Evolutionary conservation across 2,329 filamentous ascomycete genomes (phyloP), one percentile per base, ranked within the genome.

Genomic region (Sporothrix pseudoabietina): DNA sequence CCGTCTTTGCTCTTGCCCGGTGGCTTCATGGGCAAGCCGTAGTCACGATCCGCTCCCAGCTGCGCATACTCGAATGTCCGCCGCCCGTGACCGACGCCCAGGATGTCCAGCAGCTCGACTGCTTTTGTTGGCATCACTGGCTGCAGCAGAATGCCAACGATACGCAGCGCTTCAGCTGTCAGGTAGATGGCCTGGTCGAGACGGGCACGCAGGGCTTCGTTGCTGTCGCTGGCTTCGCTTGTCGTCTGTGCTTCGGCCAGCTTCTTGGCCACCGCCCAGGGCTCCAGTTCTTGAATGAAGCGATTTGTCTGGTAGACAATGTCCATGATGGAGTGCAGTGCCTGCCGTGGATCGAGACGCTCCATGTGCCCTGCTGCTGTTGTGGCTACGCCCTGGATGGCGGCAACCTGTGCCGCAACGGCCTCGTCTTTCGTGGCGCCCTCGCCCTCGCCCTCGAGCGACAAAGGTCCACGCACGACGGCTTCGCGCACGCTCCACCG

Each of bases 71-170:
- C 83, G 74, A 94, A 87, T 0, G 84, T 87, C 73, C 95, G 87
- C 71, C 87, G 87, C 10, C 87, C 85, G 9, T 84, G 80, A 3
- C 84, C 82, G 4, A 99, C 94, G 0, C 92, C 91, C 9, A 99
- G 84, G 78, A 91, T 87, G 79, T 97, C 91, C 0, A 99, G 87
- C 44, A 98, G 82, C 76, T 88, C 83, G 12, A 82, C 82, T 65
- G 93, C 88, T 81, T 97, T 97, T 55, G 84, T 85, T 0, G 96
- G 96, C 87, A 99, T 97, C 79, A 94, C 93, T 0, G 96, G 94
- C 81, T 97, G 94, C 61, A 99, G 84, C 65, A 98, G 84, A 77
- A 99, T 97, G 16, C 91, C 93, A 0, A 86, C 85, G 32, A 98
- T 88, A 52, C 96, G 91, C 65, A 98, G 80, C 4, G 91, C 88